These are phyloP conservation scores for Globisporangium irregulare DNA, from an alignment of 352 stramenopile species.

Conservation along the genomic window DNA sequence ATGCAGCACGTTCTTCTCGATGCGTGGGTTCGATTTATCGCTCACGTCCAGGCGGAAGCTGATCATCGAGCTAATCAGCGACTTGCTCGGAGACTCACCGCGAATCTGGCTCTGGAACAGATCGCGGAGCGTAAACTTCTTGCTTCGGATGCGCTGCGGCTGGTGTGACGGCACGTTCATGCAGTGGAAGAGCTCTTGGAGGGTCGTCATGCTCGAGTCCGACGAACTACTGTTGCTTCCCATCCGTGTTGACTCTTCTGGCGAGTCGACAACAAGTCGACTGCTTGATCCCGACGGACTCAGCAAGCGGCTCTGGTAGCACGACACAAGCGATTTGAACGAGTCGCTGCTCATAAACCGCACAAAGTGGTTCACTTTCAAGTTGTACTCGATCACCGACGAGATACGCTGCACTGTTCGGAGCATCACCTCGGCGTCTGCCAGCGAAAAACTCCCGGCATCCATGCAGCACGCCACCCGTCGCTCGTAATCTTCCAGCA, in stretches of 20 bases:
- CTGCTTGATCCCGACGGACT: conserved; percentile 48
- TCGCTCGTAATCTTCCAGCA: conserved; percentile 61
- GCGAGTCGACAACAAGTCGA: conserved; percentile 12
- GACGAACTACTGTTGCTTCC: conserved; percentile 43
- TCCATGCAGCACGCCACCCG: conserved; percentile 57
- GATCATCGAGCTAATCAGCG: conserved; percentile 69
- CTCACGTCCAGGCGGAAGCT: conserved; percentile 63
- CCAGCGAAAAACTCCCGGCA: conserved; percentile 60
- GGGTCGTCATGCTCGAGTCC: conserved; percentile 75
- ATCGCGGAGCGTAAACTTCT: conserved; percentile 63
- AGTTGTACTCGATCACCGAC: conserved; percentile 62
- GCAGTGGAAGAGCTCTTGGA: conserved; percentile 86
- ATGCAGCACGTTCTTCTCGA: conserved; percentile 72
- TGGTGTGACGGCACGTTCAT: conserved; percentile 87
- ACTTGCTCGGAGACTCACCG: conserved; percentile 55
- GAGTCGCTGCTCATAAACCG: conserved; percentile 81
- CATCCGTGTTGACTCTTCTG: conserved; percentile 21
- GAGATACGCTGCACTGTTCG: conserved; percentile 55
- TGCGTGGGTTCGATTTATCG: conserved; percentile 47
- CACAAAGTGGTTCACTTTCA: conserved; percentile 87
- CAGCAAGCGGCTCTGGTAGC: conserved; percentile 71
- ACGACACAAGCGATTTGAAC: conserved; percentile 75
- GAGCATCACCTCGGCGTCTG: conserved; percentile 58
- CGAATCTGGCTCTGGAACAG: conserved; percentile 64
- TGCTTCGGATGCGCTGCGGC: conserved; percentile 66